Evolutionary conservation across 2,329 filamentous ascomycete genomes (phyloP).

Genomic region (Arthroderma sp.): DNA sequence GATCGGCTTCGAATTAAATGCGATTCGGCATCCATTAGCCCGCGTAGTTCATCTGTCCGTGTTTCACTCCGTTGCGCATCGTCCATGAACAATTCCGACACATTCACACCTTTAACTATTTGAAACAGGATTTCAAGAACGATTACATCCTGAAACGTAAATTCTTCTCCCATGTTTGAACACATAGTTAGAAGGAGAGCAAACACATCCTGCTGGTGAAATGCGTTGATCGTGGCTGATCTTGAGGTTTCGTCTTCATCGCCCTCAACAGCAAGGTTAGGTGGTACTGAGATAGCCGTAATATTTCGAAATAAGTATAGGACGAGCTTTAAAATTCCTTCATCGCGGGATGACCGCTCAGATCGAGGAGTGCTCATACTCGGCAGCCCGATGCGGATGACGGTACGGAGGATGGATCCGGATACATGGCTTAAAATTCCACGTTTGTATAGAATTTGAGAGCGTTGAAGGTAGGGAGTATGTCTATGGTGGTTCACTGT

Average conservation of each 20-base stretch:
- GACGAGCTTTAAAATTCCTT: conserved; percentile 82
- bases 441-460: conserved; percentile 81
- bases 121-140: conserved; percentile 88
- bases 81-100: conserved; percentile 72
- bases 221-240: conserved; percentile 76
- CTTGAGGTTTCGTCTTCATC: conserved; percentile 82
- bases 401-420: conserved; percentile 63
- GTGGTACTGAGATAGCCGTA: conserved; percentile 65
- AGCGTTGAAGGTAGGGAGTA: conserved; percentile 74
- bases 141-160: conserved; percentile 75
- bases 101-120: conserved; percentile 76
- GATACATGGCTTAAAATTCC: conserved; percentile 73
- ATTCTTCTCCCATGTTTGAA: conserved; percentile 89
- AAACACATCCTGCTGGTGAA: conserved; percentile 82
- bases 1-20: conserved; percentile 68
- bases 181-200: conserved; percentile 72
- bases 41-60: conserved; percentile 59
- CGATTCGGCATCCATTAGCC: conserved; percentile 67
- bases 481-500: conserved; percentile 89
- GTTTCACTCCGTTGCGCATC: conserved; percentile 56
- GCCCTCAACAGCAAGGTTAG: conserved; percentile 62
- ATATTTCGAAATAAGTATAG: conserved; percentile 85
- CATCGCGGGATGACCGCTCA: conserved; percentile 66
- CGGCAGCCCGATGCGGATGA: conserved; percentile 68
- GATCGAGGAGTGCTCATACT: conserved; percentile 67